These are phyloP conservation scores for Aspergillus conjunctus DNA, from an alignment of 495 filamentous ascomycete genomes.

Conservation along the genomic window DNA sequence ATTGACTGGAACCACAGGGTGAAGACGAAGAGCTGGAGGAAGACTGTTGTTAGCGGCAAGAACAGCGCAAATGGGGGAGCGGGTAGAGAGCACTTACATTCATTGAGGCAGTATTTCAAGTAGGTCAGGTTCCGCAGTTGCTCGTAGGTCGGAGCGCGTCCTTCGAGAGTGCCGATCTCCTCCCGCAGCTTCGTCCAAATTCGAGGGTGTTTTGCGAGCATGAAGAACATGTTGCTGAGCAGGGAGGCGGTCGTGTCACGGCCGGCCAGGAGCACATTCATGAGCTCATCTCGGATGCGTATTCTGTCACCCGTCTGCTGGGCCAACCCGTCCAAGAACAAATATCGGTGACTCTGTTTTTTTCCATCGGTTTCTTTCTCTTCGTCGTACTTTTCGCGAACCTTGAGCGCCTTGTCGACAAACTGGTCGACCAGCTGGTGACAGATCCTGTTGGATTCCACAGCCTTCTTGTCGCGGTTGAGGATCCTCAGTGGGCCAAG, in stretches of 20 bases:
- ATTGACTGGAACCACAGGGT: conserved; percentile 74
- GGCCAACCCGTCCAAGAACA: conserved; percentile 23
- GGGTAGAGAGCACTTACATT: conserved; percentile 9
- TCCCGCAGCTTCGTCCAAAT: conserved; percentile 50
- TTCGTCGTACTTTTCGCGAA: conserved; percentile 15
- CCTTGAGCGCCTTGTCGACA: conserved; percentile 18
- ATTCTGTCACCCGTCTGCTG: conserved; percentile 19
- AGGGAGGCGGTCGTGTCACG: conserved; percentile 67
- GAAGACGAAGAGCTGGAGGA: conserved; percentile 55
- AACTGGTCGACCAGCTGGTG: conserved; percentile 21
- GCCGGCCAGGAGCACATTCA: conserved; percentile 53
- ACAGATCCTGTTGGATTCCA: conserved; percentile 14
- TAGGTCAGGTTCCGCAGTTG: conserved; percentile 72
- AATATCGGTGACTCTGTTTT: conserved; percentile 9
- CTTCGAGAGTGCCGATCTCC: conserved; percentile 44
- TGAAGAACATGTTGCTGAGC: conserved; percentile 57
- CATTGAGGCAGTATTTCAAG: conserved; percentile 66
- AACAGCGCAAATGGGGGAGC: background rate
- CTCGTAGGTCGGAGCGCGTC: conserved; percentile 50
- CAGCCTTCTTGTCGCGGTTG: conserved; percentile 18
- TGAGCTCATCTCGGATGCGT: conserved; percentile 18
- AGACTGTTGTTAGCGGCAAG: conserved; percentile 10
- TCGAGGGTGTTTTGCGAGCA: conserved; percentile 51
- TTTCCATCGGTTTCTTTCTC: conserved; percentile 12
- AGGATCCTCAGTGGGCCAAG: conserved; percentile 15